These are phyloP conservation scores for Teunomyces barrocoloradensis DNA, from an alignment of 805 yeast genomes.

Conservation along the genomic window DNA sequence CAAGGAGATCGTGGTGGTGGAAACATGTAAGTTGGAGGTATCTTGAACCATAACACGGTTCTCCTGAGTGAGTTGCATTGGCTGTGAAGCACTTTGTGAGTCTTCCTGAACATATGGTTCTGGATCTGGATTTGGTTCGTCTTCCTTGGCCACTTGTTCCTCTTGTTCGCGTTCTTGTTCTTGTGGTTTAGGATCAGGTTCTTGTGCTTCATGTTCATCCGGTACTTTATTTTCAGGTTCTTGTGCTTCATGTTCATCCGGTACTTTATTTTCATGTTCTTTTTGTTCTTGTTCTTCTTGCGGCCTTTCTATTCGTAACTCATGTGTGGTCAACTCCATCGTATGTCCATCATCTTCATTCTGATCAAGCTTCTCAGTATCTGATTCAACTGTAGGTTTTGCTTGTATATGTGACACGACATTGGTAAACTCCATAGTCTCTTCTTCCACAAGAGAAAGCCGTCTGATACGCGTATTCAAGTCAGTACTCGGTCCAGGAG, in stretches of 20 bases:
- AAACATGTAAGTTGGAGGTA: conserved; percentile 2
- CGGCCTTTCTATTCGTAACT: not conserved
- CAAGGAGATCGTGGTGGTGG: conserved; percentile 29
- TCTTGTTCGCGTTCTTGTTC: not conserved
- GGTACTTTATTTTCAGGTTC: not conserved
- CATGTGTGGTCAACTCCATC: not conserved
- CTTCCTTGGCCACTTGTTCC: not conserved
- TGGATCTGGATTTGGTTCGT: not conserved
- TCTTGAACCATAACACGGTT: conserved; percentile 2
- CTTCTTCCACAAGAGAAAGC: not conserved
- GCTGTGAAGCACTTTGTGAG: conserved; percentile 12
- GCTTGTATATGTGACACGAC: not conserved
- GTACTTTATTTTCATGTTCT: not conserved
- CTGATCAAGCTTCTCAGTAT: too few relatives aligned
- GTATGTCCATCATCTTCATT: not conserved
- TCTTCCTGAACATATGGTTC: not conserved
- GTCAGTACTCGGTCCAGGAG: not conserved
- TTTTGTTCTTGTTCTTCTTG: not conserved
- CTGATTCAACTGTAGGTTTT: not conserved
- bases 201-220: not conserved
- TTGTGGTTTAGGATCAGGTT: not conserved
- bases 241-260: not conserved
- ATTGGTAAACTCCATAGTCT: conserved; percentile 9
- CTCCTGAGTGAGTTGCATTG: conserved; percentile 23
- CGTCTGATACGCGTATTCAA: not conserved